Percentiles rank a stretch among this genome's conserved stretches.
Conservation (phyloP, 2,329 filamentous ascomycete species). For the Arthrobotrys musiformis region DNA sequence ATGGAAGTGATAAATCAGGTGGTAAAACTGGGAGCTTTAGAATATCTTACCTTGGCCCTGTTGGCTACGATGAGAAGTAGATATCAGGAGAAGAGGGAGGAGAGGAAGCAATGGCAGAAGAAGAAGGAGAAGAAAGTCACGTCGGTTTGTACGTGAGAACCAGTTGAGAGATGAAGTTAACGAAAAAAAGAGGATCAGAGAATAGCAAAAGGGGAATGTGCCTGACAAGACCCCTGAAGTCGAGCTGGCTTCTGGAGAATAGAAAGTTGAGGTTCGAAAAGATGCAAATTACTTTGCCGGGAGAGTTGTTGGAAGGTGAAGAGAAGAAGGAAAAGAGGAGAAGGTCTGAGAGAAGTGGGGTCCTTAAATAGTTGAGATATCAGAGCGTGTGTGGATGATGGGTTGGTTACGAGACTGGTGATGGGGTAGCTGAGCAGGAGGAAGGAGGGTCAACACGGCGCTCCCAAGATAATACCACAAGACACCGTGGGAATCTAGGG, state of each 20-base stretch:
- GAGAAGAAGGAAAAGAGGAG: constrained; percentile 15
- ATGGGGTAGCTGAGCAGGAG: too few relatives aligned
- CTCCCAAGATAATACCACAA: background rate
- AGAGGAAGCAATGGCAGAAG: too few relatives aligned
- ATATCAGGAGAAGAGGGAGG: background rate
- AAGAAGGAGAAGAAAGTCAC: constrained; percentile 36
- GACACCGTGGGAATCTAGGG: background rate
- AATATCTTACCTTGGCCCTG: constrained; percentile 6
- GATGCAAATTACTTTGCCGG: background rate
- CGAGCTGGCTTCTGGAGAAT: constrained; percentile 3
- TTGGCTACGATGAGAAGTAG: background rate
- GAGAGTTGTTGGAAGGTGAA: constrained; percentile 12
- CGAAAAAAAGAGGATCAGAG: background rate
- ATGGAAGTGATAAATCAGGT: background rate
- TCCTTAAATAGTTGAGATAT: constrained; percentile 20
- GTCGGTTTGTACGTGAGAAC: constrained; percentile 43
- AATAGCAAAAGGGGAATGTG: background rate
- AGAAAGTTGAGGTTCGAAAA: background rate
- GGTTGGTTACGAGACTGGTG: background rate
- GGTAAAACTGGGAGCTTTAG: background rate
- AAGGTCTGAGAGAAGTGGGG: background rate
- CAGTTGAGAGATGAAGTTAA: constrained; percentile 9
- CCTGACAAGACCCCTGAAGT: background rate
- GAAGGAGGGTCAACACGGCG: background rate
- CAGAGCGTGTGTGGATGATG: background rate